These are phyloP conservation scores for Suillus subalutaceus DNA, from an alignment of 768 basidiomycete species.

Conservation along the genomic window DNA sequence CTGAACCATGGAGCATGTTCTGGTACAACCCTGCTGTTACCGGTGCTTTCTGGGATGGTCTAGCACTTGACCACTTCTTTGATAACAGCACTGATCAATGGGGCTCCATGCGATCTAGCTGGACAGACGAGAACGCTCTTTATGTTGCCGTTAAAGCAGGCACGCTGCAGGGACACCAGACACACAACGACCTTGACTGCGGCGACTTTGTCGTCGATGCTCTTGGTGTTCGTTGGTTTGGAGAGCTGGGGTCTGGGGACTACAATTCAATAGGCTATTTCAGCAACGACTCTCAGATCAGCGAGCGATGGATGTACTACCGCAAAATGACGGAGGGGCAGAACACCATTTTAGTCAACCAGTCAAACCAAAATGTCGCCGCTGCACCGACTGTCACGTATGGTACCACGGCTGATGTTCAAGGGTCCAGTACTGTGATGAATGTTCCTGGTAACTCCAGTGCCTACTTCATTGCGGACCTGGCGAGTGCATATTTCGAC, in stretches of 20 bases:
- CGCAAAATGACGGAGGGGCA: constrained; percentile 97
- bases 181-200: constrained; percentile 91
- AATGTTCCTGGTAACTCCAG: constrained; percentile 64
- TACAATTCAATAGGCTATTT: constrained; percentile 84
- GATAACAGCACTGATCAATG: constrained; percentile 73
- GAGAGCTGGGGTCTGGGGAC: constrained; percentile 89
- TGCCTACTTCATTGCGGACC: constrained; percentile 80
- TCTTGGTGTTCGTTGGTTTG: constrained; percentile 91
- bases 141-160: constrained; percentile 93
- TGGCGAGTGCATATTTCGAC: constrained; percentile 74
- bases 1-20: constrained; percentile 87
- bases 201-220: constrained; percentile 98
- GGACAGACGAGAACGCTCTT: constrained; percentile 84
- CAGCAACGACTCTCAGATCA: constrained; percentile 64
- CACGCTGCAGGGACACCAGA: constrained; percentile 79
- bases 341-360: constrained; percentile 84
- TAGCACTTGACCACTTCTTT: constrained; percentile 84
- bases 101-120: constrained; percentile 89
- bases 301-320: constrained; percentile 88
- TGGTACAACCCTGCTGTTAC: constrained; percentile 87
- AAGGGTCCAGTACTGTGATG: constrained; percentile 86
- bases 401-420: constrained; percentile 60
- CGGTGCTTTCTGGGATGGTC: constrained; percentile 92
- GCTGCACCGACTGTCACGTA: constrained; percentile 60
- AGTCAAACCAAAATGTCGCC: constrained; percentile 78